Conservation (phyloP, 139 green algal species). For the Pleodorina starrii region DNA sequence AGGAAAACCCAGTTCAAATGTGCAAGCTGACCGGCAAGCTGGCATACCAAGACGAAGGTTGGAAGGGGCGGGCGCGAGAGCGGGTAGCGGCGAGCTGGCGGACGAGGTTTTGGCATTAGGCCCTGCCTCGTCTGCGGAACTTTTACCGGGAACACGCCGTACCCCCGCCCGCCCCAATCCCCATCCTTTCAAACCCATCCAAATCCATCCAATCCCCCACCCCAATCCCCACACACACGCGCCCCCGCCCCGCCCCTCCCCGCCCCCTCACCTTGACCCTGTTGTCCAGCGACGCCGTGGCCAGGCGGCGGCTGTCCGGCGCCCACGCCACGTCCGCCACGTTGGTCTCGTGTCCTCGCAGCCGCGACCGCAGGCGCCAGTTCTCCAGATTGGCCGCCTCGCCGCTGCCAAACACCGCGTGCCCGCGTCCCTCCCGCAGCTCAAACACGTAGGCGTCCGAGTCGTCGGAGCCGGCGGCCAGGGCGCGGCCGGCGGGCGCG, state of each 20-base stretch:
- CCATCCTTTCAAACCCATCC: too few relatives aligned
- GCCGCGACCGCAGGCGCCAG: conserved; percentile 73
- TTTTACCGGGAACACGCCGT: too few relatives aligned
- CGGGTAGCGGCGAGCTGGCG: too few relatives aligned
- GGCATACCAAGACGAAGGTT: too few relatives aligned
- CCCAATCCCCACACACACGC: too few relatives aligned
- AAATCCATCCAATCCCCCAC: too few relatives aligned
- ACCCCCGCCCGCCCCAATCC: too few relatives aligned
- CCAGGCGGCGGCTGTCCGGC: conserved; percentile 81
- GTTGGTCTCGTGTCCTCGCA: conserved; percentile 88
- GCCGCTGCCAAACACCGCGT: conserved; percentile 66
- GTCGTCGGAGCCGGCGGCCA: conserved; percentile 88
- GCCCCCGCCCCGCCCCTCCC: not conserved
- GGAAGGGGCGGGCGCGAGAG: too few relatives aligned
- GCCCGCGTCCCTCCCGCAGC: conserved; percentile 66
- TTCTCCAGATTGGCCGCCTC: conserved; percentile 89
- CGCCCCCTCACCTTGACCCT: conserved; percentile 61
- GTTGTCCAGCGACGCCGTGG: conserved; percentile 90
- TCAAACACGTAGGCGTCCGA: conserved; percentile 76
- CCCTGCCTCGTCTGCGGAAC: too few relatives aligned
- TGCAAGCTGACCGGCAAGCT: too few relatives aligned
- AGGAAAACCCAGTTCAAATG: too few relatives aligned
- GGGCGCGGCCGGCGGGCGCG: conserved; percentile 68
- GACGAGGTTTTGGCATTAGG: too few relatives aligned
- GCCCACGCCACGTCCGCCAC: conserved; percentile 93